Percentiles rank a stretch among this genome's conserved stretches.
Conservation (phyloP, 768 basidiomycete species). For the Rhizopogon vesiculosus region DNA sequence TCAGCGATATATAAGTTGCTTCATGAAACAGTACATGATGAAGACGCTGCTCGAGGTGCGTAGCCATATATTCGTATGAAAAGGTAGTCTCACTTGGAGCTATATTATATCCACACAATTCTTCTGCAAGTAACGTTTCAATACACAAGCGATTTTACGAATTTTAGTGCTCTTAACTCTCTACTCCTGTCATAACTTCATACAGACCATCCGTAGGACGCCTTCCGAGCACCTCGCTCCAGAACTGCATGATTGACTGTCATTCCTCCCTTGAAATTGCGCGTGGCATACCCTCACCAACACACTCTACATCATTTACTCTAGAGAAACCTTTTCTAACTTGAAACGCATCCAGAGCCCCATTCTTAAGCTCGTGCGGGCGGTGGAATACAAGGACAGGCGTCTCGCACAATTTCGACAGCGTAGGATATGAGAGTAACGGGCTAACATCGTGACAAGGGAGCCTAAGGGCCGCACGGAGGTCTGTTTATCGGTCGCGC, state of each 20-base stretch:
- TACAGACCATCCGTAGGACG: constrained; percentile 60
- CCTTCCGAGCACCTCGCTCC: constrained; percentile 63
- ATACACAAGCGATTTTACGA: not conserved
- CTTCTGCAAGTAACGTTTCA: not conserved
- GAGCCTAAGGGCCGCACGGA: constrained; percentile 48
- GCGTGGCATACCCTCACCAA: constrained; percentile 65
- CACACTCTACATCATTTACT: constrained; percentile 46
- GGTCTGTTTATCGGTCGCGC: not conserved
- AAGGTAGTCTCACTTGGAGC: too few relatives aligned
- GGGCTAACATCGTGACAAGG: constrained; percentile 67
- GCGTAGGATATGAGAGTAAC: constrained; percentile 73
- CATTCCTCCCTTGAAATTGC: constrained; percentile 60
- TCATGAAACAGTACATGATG: constrained; percentile 32
- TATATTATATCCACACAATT: too few relatives aligned
- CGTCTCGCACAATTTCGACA: too few relatives aligned
- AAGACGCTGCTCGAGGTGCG: constrained; percentile 33
- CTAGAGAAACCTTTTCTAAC: constrained; percentile 54
- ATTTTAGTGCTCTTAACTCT: not conserved
- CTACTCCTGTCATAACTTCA: constrained; percentile 50
- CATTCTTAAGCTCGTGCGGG: constrained; percentile 36
- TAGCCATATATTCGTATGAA: too few relatives aligned
- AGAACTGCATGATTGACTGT: constrained; percentile 83
- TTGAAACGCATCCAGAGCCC: constrained; percentile 47
- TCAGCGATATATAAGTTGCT: not conserved
- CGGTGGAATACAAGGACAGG: too few relatives aligned